These are phyloP conservation scores for Lecanicillium sp. DNA, from an alignment of 2,329 filamentous ascomycete genomes.

Conservation along the genomic window DNA sequence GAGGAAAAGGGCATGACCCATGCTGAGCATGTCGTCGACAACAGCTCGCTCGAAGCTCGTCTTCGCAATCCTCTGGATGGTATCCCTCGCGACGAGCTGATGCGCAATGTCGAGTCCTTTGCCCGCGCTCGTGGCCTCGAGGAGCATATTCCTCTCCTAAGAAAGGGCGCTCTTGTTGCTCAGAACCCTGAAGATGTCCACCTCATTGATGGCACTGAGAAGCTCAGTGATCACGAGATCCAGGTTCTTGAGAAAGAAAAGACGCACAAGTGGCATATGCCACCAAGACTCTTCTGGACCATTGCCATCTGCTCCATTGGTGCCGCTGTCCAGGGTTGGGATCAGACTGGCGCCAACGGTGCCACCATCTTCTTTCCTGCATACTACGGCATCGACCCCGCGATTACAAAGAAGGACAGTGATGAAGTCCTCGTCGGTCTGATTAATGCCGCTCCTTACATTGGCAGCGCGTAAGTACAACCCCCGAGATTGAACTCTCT, in stretches of 20 bases:
- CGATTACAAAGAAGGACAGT: constrained; percentile 20
- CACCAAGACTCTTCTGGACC: constrained; percentile 54
- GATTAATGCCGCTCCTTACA: constrained; percentile 51
- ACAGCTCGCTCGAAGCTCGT: constrained; percentile 1
- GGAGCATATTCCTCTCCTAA: constrained; percentile 49
- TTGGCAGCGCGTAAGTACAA: constrained; percentile 32
- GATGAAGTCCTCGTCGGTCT: constrained; percentile 51
- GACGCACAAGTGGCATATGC: constrained; percentile 59
- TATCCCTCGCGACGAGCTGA: constrained; percentile 40
- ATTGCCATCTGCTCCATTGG: constrained; percentile 61
- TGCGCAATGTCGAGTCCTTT: constrained; percentile 51
- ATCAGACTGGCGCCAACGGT: constrained; percentile 56
- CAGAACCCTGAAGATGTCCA: constrained; percentile 58
- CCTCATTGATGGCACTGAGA: constrained; percentile 44
- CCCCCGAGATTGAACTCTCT: neutral
- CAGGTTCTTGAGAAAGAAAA: constrained; percentile 51
- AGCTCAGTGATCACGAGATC: constrained; percentile 52
- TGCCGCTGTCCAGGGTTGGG: constrained; percentile 63
- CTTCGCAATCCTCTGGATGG: constrained; percentile 36
- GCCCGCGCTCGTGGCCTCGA: constrained; percentile 49
- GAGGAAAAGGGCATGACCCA: constrained; percentile 6
- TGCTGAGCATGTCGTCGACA: constrained; percentile 3
- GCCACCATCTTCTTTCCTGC: constrained; percentile 54
- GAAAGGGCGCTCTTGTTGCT: constrained; percentile 65
- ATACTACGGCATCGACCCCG: constrained; percentile 35